phyloP scores from a whole-genome alignment of 371 early-diverging fungal species.

The Amoeboaphelidium protococcarum region DNA sequence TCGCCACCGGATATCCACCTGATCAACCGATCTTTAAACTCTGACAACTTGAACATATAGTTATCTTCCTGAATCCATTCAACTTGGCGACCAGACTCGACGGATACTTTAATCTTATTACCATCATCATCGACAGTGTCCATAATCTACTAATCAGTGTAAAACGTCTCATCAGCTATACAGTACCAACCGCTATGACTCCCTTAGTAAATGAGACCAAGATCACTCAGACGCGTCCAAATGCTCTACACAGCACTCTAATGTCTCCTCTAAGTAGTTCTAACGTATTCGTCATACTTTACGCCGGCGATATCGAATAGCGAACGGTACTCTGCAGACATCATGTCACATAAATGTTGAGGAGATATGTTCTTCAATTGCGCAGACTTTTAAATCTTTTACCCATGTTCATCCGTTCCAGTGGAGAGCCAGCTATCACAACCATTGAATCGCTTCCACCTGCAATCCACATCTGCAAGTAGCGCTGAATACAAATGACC shows the following conservation, averaged over 20 bases:
- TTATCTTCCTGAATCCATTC: constrained; percentile 78
- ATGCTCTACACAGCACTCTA: constrained; percentile 30
- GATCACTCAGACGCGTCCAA: constrained; percentile 38
- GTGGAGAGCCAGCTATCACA: constrained; percentile 20
- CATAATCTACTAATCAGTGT: constrained; percentile 39
- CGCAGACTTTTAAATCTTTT: constrained; percentile 87
- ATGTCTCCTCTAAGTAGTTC: constrained; percentile 63
- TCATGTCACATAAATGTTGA: constrained; percentile 40
- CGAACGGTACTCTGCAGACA: constrained; percentile 44
- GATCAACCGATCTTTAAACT: constrained; percentile 25
- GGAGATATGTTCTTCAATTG: constrained; percentile 24
- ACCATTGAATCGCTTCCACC: constrained; percentile 43
- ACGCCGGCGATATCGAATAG: constrained; percentile 41
- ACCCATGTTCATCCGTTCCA: constrained; percentile 91
- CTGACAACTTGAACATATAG: constrained; percentile 59
- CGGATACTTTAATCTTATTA: constrained; percentile 20
- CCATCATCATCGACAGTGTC: constrained; percentile 28
- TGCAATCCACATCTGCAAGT: constrained; percentile 46
- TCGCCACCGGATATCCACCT: constrained; percentile 24
- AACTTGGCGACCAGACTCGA: constrained; percentile 53
- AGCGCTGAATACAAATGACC: constrained; percentile 79
- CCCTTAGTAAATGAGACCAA: constrained; percentile 72
- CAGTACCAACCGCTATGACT: constrained; percentile 84
- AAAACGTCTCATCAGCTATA: constrained; percentile 82
- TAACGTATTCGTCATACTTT: constrained; percentile 45